Evolutionary conservation across 2,329 filamentous ascomycete species (phyloP), one percentile per base, ranked within the genome.

Genomic region (Pseudogymnoascus sp.): DNA sequence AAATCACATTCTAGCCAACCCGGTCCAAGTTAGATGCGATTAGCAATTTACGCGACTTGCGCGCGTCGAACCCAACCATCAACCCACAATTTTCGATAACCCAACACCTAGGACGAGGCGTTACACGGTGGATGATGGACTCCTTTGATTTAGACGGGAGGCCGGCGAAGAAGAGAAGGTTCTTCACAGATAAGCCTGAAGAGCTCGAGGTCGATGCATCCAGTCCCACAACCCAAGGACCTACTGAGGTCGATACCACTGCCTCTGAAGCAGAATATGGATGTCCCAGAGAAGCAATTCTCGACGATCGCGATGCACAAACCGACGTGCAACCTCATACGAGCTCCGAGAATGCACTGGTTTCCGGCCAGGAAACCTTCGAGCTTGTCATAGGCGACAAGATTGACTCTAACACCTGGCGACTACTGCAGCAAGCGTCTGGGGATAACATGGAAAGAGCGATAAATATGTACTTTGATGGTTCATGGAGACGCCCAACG

Each of bases 401-500:
- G 60, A 76, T 89, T 19, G 71, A 76, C 6, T 64, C 76, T 0
- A 77, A 83, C 23, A 73, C 78, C 0, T 68, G 88, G 59, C 73
- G 74, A 6, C 71, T 78, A 3, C 78, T 89, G 19, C 77, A 77
- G n/a, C 74, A 79, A 7, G 77, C 78, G 45, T 87, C 84, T 61
- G 80, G 80, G 23, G 76, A 82, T 61, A 78, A 85, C 65, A 77
- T 88, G 14, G 82, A 88, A 68, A 78, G 79, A 64, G 86, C 86
- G 6, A 81, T 88, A 63, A 87, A 87, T 64, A 87, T 88, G 82
- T 89, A 86, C 69, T 83, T 88, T 65, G 86, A 89, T 65, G 85
- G 85, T 19, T 88, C 85, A 4, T 88, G 86, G 80, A 85, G 83
- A 69, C 79, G 75, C 8, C 29, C 49, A 23, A 31, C 45, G 14